A percentile compares a stretch with the other conserved stretches of the same genome.
Conservation (phyloP, 495 filamentous ascomycete genomes). For the Tuber calosporum region DNA sequence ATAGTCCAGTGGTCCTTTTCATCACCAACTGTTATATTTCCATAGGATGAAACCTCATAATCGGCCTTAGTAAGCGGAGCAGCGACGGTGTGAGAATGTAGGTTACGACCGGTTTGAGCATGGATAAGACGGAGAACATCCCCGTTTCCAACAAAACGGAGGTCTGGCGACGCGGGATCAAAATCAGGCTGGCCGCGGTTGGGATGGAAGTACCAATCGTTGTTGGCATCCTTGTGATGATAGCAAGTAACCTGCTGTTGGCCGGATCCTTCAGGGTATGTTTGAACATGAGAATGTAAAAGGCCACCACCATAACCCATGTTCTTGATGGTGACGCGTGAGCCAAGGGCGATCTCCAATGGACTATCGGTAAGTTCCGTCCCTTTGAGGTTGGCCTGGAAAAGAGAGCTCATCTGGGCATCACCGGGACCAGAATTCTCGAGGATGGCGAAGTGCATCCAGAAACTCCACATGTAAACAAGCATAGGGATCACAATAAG, state of each 20-base stretch:
- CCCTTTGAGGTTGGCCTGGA: constrained; percentile 90
- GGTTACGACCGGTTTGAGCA: constrained; percentile 88
- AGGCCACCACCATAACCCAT: constrained; percentile 98
- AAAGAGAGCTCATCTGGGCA: constrained; percentile 98
- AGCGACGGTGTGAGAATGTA: constrained; percentile 83
- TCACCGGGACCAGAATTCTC: constrained; percentile 94
- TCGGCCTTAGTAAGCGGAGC: constrained; percentile 86
- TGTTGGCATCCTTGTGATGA: constrained; percentile 98
- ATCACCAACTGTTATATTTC: constrained; percentile 92
- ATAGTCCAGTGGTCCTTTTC: constrained; percentile 97
- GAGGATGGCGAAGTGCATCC: constrained; percentile 81
- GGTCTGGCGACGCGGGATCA: constrained; percentile 57
- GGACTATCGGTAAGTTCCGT: constrained; percentile 92
- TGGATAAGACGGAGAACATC: constrained; percentile 83
- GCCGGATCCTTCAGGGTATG: constrained; percentile 84
- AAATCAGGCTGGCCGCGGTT: constrained; percentile 70
- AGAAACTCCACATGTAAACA: constrained; percentile 93
- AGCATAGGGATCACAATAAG: constrained; percentile 78
- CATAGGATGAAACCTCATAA: constrained; percentile 88
- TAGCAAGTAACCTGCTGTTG: constrained; percentile 99
- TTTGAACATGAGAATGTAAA: constrained; percentile 95
- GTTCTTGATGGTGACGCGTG: constrained; percentile 89
- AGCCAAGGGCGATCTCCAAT: constrained; percentile 81
- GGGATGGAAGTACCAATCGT: constrained; percentile 99
- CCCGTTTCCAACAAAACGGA: constrained; percentile 67